phyloP scores from a whole-genome alignment of 257 asterid genomes.

The Nicotiana obtusifolia region DNA sequence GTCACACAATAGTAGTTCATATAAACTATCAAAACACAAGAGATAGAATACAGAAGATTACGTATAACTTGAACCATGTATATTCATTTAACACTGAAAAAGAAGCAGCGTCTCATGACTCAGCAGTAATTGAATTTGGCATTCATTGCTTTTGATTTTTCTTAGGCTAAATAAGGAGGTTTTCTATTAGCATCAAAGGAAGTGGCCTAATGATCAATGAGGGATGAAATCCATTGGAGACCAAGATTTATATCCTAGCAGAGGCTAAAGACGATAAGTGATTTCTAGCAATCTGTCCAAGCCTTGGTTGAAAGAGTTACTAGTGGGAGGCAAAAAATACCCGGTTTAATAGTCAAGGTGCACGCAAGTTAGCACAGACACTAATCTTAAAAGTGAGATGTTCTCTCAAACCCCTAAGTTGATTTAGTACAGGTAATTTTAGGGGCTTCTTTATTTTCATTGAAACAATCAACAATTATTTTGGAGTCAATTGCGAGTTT shows the following conservation, averaged over 20 bases:
- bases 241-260: not conserved
- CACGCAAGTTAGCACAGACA: too few species aligned
- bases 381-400: not conserved
- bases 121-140: not conserved
- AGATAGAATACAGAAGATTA: not conserved
- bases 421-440: not conserved
- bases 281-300: not conserved
- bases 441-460: too few species aligned
- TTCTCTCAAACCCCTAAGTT: not conserved
- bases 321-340: too few species aligned
- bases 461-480: too few species aligned
- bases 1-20: conserved; percentile 8
- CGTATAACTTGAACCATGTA: not conserved
- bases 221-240: not conserved
- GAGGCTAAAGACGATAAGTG: too few species aligned
- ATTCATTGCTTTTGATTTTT: not conserved
- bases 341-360: too few species aligned
- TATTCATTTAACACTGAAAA: not conserved
- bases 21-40: not conserved
- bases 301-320: not conserved
- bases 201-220: not conserved
- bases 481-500: too few species aligned
- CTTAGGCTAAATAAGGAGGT: not conserved
- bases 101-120: not conserved
- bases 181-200: not conserved